phyloP scores from a whole-genome alignment of 805 yeast genomes.

The Nakazawaea wyomingensis region DNA sequence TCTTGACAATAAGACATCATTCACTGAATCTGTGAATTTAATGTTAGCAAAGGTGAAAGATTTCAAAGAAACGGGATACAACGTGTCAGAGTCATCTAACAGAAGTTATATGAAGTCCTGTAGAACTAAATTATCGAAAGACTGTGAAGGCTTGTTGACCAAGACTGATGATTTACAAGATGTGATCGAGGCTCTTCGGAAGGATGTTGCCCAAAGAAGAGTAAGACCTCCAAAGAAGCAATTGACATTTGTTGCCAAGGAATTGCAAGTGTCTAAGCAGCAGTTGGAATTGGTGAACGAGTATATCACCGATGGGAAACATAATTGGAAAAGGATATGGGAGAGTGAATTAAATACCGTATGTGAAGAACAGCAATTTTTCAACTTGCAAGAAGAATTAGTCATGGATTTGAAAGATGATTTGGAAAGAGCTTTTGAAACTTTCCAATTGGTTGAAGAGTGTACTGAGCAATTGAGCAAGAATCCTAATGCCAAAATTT shows the following conservation, averaged over 20 bases:
- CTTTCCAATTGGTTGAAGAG: constrained; percentile 73
- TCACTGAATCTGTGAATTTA: constrained; percentile 37
- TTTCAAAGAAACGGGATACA: constrained; percentile 46
- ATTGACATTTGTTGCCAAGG: constrained; percentile 57
- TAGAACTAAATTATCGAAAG: constrained; percentile 65
- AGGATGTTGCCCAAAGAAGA: constrained; percentile 90
- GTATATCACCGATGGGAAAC: constrained; percentile 65
- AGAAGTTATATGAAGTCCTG: constrained; percentile 71
- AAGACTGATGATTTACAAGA: constrained; percentile 91
- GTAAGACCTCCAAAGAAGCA: constrained; percentile 76
- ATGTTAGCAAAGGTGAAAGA: constrained; percentile 41
- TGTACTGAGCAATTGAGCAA: constrained; percentile 76
- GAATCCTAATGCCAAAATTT: constrained; percentile 36
- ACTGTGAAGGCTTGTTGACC: constrained; percentile 69
- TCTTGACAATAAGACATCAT: constrained; percentile 32
- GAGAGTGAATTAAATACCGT: constrained; percentile 84
- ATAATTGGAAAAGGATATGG: constrained; percentile 89
- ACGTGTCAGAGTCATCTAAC: constrained; percentile 27
- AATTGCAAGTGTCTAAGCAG: constrained; percentile 51
- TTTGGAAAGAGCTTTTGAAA: constrained; percentile 71
- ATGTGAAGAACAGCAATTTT: constrained; percentile 90
- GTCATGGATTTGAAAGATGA: constrained; percentile 78
- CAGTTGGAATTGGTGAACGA: constrained; percentile 50
- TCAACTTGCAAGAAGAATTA: constrained; percentile 84
- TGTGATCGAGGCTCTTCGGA: constrained; percentile 78